These are phyloP conservation scores for Torulaspora franciscae DNA, from an alignment of 805 yeast genomes.

Conservation along the genomic window DNA sequence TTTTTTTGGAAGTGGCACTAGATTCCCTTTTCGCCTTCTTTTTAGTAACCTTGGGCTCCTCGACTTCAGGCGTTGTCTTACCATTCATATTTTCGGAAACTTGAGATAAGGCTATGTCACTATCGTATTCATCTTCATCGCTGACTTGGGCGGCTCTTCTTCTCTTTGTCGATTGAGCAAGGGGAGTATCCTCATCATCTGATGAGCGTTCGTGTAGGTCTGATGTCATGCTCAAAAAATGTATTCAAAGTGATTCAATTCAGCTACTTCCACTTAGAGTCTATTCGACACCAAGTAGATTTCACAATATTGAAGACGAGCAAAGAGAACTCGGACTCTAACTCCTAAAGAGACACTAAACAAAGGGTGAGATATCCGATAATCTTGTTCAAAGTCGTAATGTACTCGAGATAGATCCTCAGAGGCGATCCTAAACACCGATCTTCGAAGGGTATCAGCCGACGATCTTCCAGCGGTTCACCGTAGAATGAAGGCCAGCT, in stretches of 20 bases:
- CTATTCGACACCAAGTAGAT: background rate
- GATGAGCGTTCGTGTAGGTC: constrained; percentile 11
- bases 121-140: constrained; percentile 24
- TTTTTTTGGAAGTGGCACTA: constrained; percentile 2
- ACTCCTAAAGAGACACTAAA: too few relatives aligned
- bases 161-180: constrained; percentile 14
- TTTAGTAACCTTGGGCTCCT: constrained; percentile 3
- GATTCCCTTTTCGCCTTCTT: constrained; percentile 9
- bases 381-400: too few relatives aligned
- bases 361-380: too few relatives aligned
- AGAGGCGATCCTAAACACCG: too few relatives aligned
- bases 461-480: too few relatives aligned
- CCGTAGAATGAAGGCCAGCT: too few relatives aligned
- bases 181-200: constrained; percentile 20
- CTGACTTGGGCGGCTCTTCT: constrained; percentile 15
- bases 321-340: background rate
- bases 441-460: too few relatives aligned
- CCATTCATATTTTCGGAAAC: constrained; percentile 15
- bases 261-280: background rate
- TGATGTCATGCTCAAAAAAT: constrained; percentile 7
- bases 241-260: background rate
- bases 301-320: background rate
- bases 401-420: too few relatives aligned
- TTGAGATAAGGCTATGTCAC: constrained; percentile 24
- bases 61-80: constrained; percentile 9